Evolutionary conservation across 192 early-diverging fungal genomes (phyloP).

Genomic region (Umbelopsis sp.): DNA sequence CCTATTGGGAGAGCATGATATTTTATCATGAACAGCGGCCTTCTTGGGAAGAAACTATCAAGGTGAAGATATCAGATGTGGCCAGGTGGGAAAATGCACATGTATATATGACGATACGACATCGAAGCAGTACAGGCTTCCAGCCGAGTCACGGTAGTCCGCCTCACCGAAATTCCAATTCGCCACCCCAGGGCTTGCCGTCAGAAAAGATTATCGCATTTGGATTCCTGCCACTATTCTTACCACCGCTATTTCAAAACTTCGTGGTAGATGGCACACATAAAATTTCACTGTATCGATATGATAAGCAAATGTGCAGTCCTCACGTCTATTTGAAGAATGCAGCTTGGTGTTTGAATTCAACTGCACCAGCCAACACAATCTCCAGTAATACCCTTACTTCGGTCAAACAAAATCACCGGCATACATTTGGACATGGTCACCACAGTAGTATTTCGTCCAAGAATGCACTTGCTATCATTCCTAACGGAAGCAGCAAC

Average conservation of each 20-base stretch:
- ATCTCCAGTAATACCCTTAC: slow-evolving; percentile 9
- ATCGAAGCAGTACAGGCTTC: slow-evolving; percentile 37
- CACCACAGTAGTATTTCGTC: slow-evolving; percentile 23
- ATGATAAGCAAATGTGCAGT: slow-evolving; percentile 48
- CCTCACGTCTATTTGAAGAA: slow-evolving; percentile 54
- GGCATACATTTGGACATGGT: slow-evolving; percentile 6
- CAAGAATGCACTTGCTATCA: background rate
- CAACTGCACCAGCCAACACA: slow-evolving; percentile 37
- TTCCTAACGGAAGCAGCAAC: background rate
- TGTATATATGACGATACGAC: slow-evolving; percentile 61
- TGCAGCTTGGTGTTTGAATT: slow-evolving; percentile 41
- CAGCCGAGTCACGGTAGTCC: background rate
- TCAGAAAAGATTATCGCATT: slow-evolving; percentile 62
- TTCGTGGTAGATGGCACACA: slow-evolving; percentile 66
- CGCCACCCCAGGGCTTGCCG: background rate
- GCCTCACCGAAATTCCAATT: background rate
- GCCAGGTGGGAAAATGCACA: slow-evolving; percentile 60
- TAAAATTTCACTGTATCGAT: slow-evolving; percentile 62
- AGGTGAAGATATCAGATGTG: slow-evolving; percentile 55
- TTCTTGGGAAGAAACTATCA: slow-evolving; percentile 65
- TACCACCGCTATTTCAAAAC: slow-evolving; percentile 48
- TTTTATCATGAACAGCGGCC: slow-evolving; percentile 64
- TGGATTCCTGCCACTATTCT: slow-evolving; percentile 58
- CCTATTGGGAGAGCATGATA: slow-evolving; percentile 59
- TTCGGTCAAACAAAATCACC: slow-evolving; percentile 10